phyloP scores from a whole-genome alignment of 306 rosid species.

The Pyrus pyrifolia region DNA sequence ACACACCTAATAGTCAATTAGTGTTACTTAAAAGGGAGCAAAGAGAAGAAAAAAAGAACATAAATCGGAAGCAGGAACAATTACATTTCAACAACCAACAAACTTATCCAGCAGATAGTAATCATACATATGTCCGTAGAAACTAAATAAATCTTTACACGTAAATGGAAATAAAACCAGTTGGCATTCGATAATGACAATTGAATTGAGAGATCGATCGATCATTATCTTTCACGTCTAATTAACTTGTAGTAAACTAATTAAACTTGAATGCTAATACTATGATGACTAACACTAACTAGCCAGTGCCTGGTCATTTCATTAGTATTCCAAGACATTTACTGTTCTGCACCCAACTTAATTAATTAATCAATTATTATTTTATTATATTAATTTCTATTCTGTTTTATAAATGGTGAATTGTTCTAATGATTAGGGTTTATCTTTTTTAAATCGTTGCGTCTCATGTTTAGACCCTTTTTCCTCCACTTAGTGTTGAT shows the following conservation, averaged over 20 bases:
- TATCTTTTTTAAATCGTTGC: too few relatives aligned
- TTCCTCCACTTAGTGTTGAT: too few relatives aligned
- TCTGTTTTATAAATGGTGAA: too few relatives aligned
- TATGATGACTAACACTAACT: neutral
- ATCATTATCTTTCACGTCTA: slow-evolving; percentile 17
- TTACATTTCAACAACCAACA: slow-evolving; percentile 66
- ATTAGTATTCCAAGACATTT: neutral
- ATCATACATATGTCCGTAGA: slow-evolving; percentile 10
- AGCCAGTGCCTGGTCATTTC: neutral
- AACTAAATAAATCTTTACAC: neutral
- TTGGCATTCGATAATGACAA: slow-evolving; percentile 27
- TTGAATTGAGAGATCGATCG: neutral
- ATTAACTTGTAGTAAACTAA: slow-evolving; percentile 34
- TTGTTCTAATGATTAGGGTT: too few relatives aligned
- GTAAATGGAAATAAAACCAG: neutral
- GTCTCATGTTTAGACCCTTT: too few relatives aligned
- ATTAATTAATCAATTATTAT: neutral
- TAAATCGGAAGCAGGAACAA: slow-evolving; percentile 18
- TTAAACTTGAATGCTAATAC: neutral
- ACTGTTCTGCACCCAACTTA: neutral
- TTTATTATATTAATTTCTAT: too few relatives aligned
- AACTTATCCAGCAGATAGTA: slow-evolving; percentile 28
- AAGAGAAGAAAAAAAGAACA: slow-evolving; percentile 3
- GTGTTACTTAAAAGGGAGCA: slow-evolving; percentile 69
- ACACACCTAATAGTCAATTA: slow-evolving; percentile 36